Percentiles rank a stretch among this genome's conserved stretches.
Conservation (phyloP, 2,329 filamentous ascomycete species). For the Epichloe sp. region DNA sequence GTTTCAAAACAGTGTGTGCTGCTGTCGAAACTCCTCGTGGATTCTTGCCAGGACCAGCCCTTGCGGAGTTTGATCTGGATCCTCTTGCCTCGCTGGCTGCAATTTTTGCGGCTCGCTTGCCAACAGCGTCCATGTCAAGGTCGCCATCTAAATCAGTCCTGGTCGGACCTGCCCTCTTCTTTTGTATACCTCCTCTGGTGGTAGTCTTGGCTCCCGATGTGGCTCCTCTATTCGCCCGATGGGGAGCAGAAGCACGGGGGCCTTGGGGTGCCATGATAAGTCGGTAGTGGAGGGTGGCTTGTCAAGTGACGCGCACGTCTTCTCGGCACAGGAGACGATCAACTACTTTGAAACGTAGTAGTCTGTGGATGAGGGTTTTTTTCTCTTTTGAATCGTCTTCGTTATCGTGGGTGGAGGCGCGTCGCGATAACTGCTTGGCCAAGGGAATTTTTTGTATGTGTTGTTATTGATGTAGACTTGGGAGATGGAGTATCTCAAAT, state of each 20-base stretch:
- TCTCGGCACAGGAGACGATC: constrained; percentile 2
- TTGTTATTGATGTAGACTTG: neutral
- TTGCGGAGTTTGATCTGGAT: constrained; percentile 18
- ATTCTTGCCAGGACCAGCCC: constrained; percentile 11
- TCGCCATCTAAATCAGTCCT: constrained; percentile 44
- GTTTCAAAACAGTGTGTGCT: constrained; percentile 30
- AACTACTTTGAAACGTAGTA: neutral
- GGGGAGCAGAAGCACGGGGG: constrained; percentile 13
- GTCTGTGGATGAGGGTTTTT: neutral
- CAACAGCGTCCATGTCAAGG: constrained; percentile 40
- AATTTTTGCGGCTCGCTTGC: constrained; percentile 21
- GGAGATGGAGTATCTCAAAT: neutral
- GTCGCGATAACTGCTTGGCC: constrained; percentile 5
- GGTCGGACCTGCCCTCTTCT: constrained; percentile 27
- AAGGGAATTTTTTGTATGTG: neutral
- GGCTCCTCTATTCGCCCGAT: constrained; percentile 19
- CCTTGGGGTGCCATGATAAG: constrained; percentile 23
- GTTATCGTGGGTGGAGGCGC: constrained; percentile 6
- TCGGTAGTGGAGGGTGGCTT: neutral
- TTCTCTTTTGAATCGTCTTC: neutral
- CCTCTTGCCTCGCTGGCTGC: constrained; percentile 14
- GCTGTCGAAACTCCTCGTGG: constrained; percentile 22
- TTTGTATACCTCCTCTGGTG: constrained; percentile 37
- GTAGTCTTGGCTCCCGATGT: constrained; percentile 17
- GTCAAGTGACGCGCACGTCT: neutral